Evolutionary conservation across 1,139 yeast species (phyloP).

Genomic region (Magnusiomyces starmeri): DNA sequence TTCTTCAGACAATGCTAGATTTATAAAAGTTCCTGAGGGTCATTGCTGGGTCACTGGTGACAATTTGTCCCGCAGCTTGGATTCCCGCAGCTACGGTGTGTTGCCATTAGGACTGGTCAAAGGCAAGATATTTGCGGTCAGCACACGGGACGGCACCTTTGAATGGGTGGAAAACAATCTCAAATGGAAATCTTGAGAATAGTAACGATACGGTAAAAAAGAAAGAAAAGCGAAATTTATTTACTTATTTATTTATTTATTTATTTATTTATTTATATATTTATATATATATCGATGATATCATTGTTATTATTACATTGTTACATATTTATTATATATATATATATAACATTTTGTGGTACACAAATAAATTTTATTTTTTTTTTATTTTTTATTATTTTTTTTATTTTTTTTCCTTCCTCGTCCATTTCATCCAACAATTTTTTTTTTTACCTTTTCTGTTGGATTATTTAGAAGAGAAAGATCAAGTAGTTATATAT

Average conservation of each 20-base stretch:
- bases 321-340: too few species aligned
- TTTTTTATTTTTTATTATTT: background rate
- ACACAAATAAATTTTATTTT: background rate
- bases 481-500: too few species aligned
- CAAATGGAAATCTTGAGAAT: too few species aligned
- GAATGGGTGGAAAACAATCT: constrained; percentile 35
- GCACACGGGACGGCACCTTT: constrained; percentile 12
- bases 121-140: constrained; percentile 75
- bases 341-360: too few species aligned
- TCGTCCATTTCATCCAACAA: background rate
- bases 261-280: too few species aligned
- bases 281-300: background rate
- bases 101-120: constrained; percentile 81
- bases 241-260: too few species aligned
- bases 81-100: constrained; percentile 81
- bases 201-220: too few species aligned
- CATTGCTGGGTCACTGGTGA: constrained; percentile 98
- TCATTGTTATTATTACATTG: too few species aligned
- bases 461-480: too few species aligned
- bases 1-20: constrained; percentile 18
- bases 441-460: background rate
- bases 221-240: too few species aligned
- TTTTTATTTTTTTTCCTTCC: too few species aligned
- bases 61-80: constrained; percentile 79
- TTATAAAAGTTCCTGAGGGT: constrained; percentile 39